Evolutionary conservation across 352 stramenopile species (phyloP).

Genomic region (Pythium chondricola): DNA sequence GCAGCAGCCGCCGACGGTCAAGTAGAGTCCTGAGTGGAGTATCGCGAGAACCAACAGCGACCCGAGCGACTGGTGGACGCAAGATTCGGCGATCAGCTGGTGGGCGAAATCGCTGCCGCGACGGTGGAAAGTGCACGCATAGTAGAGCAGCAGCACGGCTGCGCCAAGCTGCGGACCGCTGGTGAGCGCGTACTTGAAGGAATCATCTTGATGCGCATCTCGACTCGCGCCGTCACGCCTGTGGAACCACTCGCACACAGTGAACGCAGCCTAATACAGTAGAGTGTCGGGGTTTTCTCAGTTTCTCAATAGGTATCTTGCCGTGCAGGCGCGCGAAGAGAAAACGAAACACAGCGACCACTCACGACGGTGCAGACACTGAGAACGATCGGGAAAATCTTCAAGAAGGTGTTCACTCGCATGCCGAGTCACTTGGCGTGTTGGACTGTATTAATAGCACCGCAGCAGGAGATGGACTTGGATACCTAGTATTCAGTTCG

Average conservation of each 20-base stretch:
- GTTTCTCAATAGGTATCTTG: no score
- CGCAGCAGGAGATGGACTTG: no score
- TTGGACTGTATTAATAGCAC: no score
- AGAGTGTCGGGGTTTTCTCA: no score
- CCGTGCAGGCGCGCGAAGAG: background rate
- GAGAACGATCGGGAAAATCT: slow-evolving; percentile 14
- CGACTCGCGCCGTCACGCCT: slow-evolving; percentile 34
- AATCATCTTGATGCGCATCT: slow-evolving; percentile 31
- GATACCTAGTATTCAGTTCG: no score
- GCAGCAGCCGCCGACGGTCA: slow-evolving; percentile 47
- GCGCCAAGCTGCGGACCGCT: slow-evolving; percentile 36
- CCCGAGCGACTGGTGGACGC: slow-evolving; percentile 35
- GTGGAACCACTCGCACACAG: slow-evolving; percentile 52
- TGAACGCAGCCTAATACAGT: background rate
- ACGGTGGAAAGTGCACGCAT: slow-evolving; percentile 47
- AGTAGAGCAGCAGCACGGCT: slow-evolving; percentile 48
- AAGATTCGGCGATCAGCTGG: slow-evolving; percentile 47
- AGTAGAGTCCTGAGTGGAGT: slow-evolving; percentile 38
- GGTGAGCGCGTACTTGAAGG: slow-evolving; percentile 48
- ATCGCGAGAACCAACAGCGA: slow-evolving; percentile 35
- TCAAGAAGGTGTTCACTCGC: slow-evolving; percentile 1
- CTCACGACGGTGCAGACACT: slow-evolving; percentile 7
- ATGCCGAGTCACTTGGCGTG: no score
- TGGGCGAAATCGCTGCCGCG: slow-evolving; percentile 37
- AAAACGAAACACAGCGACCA: background rate